Conservation (phyloP, 768 basidiomycete species). For the Suillus fuscotomentosus region DNA sequence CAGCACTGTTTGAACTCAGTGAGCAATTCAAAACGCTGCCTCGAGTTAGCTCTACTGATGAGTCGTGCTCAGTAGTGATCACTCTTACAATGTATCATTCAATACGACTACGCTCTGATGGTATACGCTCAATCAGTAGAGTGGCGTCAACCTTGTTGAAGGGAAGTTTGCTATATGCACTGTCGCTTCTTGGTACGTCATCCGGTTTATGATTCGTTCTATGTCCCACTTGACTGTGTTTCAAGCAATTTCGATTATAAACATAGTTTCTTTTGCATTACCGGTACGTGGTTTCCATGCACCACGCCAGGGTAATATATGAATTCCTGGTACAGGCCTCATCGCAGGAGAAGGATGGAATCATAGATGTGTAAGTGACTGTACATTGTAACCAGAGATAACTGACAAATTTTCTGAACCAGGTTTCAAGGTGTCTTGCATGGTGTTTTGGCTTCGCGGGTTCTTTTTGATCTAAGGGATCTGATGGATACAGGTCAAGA, state of each 20-base stretch:
- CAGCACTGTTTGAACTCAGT: conserved; percentile 12
- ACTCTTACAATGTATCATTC: conserved; percentile 3
- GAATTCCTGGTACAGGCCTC: not conserved
- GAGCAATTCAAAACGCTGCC: not conserved
- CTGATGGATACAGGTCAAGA: not conserved
- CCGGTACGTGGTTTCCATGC: conserved; percentile 4
- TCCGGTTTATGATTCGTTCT: not conserved
- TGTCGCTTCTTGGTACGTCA: conserved; percentile 9
- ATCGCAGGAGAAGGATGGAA: conserved; percentile 4
- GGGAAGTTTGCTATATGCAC: conserved; percentile 12
- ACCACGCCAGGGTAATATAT: not conserved
- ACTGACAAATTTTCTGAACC: not conserved
- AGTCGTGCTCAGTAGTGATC: not conserved
- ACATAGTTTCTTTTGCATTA: conserved; percentile 9
- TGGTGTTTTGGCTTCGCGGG: conserved; percentile 12
- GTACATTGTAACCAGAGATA: not conserved
- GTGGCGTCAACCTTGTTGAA: conserved; percentile 3
- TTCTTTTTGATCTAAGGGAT: conserved; percentile 10
- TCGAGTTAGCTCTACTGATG: not conserved
- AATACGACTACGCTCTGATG: not conserved
- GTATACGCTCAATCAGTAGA: not conserved
- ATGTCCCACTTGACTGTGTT: not conserved
- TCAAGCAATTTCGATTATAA: conserved; percentile 5
- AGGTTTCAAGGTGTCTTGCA: conserved; percentile 14
- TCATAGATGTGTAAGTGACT: conserved; percentile 9